Conservation (phyloP, 108 stramenopile genomes). For the Cyclotella choctawhatcheeana region DNA sequence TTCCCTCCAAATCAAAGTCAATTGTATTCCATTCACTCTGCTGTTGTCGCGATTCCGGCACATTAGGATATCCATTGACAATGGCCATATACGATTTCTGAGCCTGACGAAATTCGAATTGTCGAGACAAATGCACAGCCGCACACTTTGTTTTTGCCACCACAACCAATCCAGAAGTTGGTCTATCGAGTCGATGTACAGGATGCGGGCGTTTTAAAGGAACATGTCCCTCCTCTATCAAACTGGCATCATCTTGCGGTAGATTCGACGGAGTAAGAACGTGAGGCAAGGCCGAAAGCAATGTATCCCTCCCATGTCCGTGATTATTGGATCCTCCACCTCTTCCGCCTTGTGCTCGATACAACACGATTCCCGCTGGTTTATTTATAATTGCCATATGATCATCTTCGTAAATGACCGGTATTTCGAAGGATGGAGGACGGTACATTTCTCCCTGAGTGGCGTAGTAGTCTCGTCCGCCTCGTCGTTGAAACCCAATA, state of each 20-base stretch:
- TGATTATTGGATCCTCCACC: conserved; percentile 41
- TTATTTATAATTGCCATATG: conserved; percentile 70
- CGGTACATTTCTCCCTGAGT: conserved; percentile 33
- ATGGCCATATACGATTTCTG: conserved; percentile 59
- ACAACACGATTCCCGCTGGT: conserved; percentile 56
- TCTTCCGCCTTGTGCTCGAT: conserved; percentile 40
- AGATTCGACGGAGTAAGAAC: conserved; percentile 41
- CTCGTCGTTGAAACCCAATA: conserved; percentile 41
- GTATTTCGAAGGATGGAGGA: conserved; percentile 65
- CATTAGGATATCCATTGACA: conserved; percentile 42
- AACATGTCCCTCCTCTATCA: conserved; percentile 6
- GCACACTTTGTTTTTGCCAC: conserved; percentile 59
- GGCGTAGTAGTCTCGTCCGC: conserved; percentile 38
- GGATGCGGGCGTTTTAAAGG: conserved; percentile 53
- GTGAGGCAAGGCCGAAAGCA: conserved; percentile 53
- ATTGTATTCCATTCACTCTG: conserved; percentile 37
- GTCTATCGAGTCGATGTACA: conserved; percentile 65
- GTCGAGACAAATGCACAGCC: conserved; percentile 38
- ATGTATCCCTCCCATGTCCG: conserved; percentile 48
- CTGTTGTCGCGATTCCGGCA: background rate
- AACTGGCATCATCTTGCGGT: background rate
- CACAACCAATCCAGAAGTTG: conserved; percentile 64
- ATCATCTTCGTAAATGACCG: conserved; percentile 88
- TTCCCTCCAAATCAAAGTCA: conserved; percentile 45
- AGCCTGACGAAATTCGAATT: conserved; percentile 59